Percentiles rank a stretch among this genome's conserved stretches.
Evolutionary conservation across 257 asterid genomes (phyloP).

Genomic region (Buddleja alternifolia): DNA sequence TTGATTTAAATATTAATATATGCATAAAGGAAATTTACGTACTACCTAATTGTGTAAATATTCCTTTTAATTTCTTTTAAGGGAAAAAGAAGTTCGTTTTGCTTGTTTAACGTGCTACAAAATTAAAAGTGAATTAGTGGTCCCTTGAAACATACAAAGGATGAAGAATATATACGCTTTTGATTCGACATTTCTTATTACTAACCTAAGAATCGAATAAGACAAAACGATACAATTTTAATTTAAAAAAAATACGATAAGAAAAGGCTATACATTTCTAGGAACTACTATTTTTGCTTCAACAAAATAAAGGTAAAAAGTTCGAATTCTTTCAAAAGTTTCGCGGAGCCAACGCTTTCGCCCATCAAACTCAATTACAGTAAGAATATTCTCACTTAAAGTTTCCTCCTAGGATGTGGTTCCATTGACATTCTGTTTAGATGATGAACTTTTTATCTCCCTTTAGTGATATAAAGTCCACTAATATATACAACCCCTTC

Average conservation of each 20-base stretch:
- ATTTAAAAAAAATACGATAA: slow-evolving; percentile 2
- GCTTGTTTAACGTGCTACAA: slow-evolving; percentile 25
- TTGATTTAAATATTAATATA: too few species aligned
- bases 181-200: slow-evolving; percentile 31
- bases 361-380: slow-evolving; percentile 36
- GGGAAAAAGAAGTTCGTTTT: slow-evolving; percentile 21
- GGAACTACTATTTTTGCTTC: slow-evolving; percentile 19
- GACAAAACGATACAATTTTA: slow-evolving; percentile 24
- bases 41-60: slow-evolving; percentile 1
- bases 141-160: slow-evolving; percentile 33
- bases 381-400: slow-evolving; percentile 44
- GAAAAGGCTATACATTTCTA: not conserved
- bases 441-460: slow-evolving; percentile 37
- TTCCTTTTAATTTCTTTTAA: not conserved
- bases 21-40: not conserved
- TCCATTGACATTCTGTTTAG: slow-evolving; percentile 51
- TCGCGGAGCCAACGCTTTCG: slow-evolving; percentile 30
- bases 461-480: slow-evolving; percentile 51
- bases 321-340: slow-evolving; percentile 21
- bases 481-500: slow-evolving; percentile 35
- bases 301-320: slow-evolving; percentile 22
- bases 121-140: slow-evolving; percentile 46
- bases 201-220: slow-evolving; percentile 37
- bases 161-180: slow-evolving; percentile 28
- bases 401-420: slow-evolving; percentile 34